phyloP scores from a whole-genome alignment of 2,329 filamentous ascomycete genomes.

The Pseudogymnoascus sp. region DNA sequence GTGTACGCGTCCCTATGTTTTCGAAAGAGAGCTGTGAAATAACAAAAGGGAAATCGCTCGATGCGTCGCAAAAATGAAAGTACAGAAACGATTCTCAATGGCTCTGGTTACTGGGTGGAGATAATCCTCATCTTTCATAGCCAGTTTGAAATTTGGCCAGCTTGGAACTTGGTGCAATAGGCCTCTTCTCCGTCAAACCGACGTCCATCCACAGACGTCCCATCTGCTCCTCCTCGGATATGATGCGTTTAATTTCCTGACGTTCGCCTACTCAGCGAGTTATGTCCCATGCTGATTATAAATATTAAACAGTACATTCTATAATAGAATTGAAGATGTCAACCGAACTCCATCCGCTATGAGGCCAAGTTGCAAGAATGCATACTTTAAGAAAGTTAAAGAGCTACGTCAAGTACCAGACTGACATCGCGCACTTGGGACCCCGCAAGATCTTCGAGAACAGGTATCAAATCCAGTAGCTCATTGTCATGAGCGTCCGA shows the following conservation, averaged over 20 bases:
- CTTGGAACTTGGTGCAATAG: conserved; percentile 9
- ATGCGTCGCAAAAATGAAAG: conserved; percentile 9
- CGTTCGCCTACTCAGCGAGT: conserved; percentile 12
- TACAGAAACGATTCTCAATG: conserved; percentile 7
- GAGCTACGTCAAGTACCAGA: conserved; percentile 87
- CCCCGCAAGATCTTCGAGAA: conserved; percentile 91
- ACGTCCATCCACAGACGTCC: not conserved
- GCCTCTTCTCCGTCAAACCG: conserved; percentile 2
- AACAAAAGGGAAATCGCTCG: conserved; percentile 8
- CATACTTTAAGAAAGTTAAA: conserved; percentile 37
- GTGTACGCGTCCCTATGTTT: conserved; percentile 10
- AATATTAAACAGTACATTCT: conserved; percentile 34
- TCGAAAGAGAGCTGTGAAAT: conserved; percentile 10
- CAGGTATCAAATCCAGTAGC: conserved; percentile 90
- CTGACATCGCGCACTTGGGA: conserved; percentile 89
- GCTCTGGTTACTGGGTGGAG: conserved; percentile 2
- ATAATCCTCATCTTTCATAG: conserved; percentile 6
- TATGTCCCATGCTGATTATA: conserved; percentile 28
- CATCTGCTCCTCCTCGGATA: conserved; percentile 4
- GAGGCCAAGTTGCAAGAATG: conserved; percentile 29
- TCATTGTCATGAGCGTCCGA: conserved; percentile 99
- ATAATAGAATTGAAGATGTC: conserved; percentile 32
- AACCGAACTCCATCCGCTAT: conserved; percentile 34
- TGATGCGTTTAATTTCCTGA: conserved; percentile 9
- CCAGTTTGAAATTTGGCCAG: conserved; percentile 8